Evolutionary conservation across 2,329 filamentous ascomycete genomes (phyloP), one percentile per base, ranked within the genome.

Genomic region (Microsporum ferrugineum): DNA sequence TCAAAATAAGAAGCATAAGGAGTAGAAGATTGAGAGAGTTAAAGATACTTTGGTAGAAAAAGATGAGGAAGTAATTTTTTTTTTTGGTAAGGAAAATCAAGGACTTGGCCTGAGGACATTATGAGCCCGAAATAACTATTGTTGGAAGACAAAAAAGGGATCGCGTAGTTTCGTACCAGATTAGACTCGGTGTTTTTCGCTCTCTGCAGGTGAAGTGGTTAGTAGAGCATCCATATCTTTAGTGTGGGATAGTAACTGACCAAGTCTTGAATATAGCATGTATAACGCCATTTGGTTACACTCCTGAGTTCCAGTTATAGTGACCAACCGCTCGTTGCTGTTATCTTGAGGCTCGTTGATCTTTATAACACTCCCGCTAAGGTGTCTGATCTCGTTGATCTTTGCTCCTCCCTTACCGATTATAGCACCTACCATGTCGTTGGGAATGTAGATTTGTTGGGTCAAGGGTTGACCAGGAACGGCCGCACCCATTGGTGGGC

Each of bases 241-340:
- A 14, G 27, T 5, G 31, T 6, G 33, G 12, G 45, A 29, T 51
- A 45, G 6, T 2, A 36, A 77, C 81, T 77, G 71, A 96, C 94
- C 94, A 74, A 99, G 88, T 81, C 94, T 85, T 63, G 90, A 95
- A 77, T 99, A 99, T 60, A 99, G 84, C 91, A 99, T 96, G 78
- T 97, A 99, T 61, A 99, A 78, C n/a, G 94, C 94, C 91, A 99
- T 97, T 71, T 96, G 89, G 78, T 99, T 99, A 80, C 91, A 96
- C 77, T 99, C 94, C 69, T 95, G 91, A 4, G 94, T 97, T 66
- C 94, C 94, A 1, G 94, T 96, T 68, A 99, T 95, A 14, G 94
- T 99, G 62, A 99, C 94, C 63, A 99, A 80, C 65, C 94, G 87
- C 79, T 99, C 94, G 71, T 97, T 99, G 81, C 90, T 97, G 77